Evolutionary conservation across 306 rosid genomes (phyloP).

Genomic region (Calophaca sinica): DNA sequence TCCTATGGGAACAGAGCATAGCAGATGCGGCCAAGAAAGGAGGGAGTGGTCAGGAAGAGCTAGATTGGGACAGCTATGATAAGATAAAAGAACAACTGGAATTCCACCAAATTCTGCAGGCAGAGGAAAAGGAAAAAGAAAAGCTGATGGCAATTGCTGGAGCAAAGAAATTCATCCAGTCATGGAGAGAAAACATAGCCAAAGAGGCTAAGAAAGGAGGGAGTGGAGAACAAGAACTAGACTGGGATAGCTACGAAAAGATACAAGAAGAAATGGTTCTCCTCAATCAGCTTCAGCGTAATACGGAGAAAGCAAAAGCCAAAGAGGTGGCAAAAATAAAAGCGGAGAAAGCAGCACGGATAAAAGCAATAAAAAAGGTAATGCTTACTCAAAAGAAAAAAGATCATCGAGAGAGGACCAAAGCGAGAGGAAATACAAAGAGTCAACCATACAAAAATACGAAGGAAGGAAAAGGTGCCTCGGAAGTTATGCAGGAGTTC

Average conservation of each 20-base stretch:
- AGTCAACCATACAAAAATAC: slow-evolving; percentile 41
- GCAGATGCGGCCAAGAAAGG: slow-evolving; percentile 81
- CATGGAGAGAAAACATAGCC: slow-evolving; percentile 62
- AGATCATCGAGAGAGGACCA: slow-evolving; percentile 44
- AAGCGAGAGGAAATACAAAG: slow-evolving; percentile 40
- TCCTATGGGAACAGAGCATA: slow-evolving; percentile 67
- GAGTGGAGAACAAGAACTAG: slow-evolving; percentile 62
- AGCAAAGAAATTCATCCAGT: slow-evolving; percentile 49
- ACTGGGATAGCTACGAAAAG: slow-evolving; percentile 77
- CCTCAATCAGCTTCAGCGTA: slow-evolving; percentile 52
- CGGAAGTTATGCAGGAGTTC: slow-evolving; percentile 47
- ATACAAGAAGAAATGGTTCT: slow-evolving; percentile 59
- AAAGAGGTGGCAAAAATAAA: slow-evolving; percentile 58
- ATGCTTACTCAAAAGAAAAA: slow-evolving; percentile 54
- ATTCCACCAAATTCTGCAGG: slow-evolving; percentile 26
- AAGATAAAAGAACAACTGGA: slow-evolving; percentile 49
- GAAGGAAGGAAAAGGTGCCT: slow-evolving; percentile 47
- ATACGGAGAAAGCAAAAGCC: slow-evolving; percentile 59
- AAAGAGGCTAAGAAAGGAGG: slow-evolving; percentile 80
- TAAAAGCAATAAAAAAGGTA: slow-evolving; percentile 58
- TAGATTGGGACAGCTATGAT: slow-evolving; percentile 59
- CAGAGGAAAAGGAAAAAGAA: slow-evolving; percentile 53
- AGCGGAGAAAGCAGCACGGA: slow-evolving; percentile 61
- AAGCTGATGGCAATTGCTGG: slow-evolving; percentile 44
- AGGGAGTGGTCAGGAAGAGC: slow-evolving; percentile 64